Base-by-base conservation (phyloP, 257 asterid species). In the Sherardia arvensis region DNA sequence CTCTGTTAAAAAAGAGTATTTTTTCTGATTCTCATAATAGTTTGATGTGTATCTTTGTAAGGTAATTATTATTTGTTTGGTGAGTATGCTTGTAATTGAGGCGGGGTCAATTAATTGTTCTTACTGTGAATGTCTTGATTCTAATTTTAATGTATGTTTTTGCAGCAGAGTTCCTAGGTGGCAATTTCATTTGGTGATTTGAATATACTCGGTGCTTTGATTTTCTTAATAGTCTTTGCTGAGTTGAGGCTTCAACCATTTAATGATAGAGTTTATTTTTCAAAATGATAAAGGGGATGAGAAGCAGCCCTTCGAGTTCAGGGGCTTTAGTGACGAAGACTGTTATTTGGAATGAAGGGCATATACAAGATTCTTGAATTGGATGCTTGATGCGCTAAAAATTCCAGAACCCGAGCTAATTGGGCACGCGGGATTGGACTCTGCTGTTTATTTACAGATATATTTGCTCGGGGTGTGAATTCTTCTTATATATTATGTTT, bases 381-480 rank as follows among this genome's bases (percentile, higher is more conserved):
- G 99, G 99, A 86, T 93, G 67, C 97, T 96, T 18, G 99, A 93
- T 71, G 99, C 99, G 4, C 76, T 93, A 18, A 84, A 76, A 78
- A 93, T 93, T 97, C 97, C 99, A 6, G 99, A 93, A 61, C 84
- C 84, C 0, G 97, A 90, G 88, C 91, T 93, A 36, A 90, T 93
- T 61, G 97, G 87, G 45, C 99, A 93, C 58, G 99, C 99, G 4
- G 99, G 99, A 53, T 76, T 93, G 65, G 99, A 93, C 76, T 93
- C 99, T 8, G 95, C 90, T 0, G 92, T 84, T 61, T 93, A 87
- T 72, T 76, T 93, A 78, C 79, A 97, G 28, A 93, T 93, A 72
- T 93, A 93, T 86, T 81, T 93, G 85, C 79, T 93, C 36, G 99
- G 99, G 99, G n/a, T n/a, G n/a, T n/a, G n/a, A n/a, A n/a, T n/a